Evolutionary conservation across 2,329 filamentous ascomycete genomes (phyloP), one percentile per base, ranked within the genome.

Genomic region (Talaromyces sp.): DNA sequence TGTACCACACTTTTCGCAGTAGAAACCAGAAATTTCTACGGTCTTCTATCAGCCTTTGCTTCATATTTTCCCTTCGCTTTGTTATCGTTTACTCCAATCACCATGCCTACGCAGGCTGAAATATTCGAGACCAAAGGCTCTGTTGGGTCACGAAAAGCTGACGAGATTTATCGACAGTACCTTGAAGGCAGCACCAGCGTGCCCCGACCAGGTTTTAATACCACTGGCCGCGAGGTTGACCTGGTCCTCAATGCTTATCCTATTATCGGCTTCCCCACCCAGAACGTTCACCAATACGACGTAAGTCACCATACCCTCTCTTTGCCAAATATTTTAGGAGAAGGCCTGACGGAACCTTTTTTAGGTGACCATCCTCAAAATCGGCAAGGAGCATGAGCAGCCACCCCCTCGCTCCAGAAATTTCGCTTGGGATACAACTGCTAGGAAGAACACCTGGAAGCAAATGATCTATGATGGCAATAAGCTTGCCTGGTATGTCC

Each of bases 381-480:
- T 62, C 2, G 59, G 59, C 17, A 59, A 60, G 8, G 64, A 66
- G 10, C 35, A 49, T 41, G 52, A 39, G 19, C 11, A 27, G 10
- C 59, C 54, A 4, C 11, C 59, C 7, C 59, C 64, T 3, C 43
- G 50, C 25, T 84, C 92, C 71, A 88, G 87, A 74, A 93, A 91
- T 74, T 47, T 62, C 11, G 85, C 93, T 33, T 97, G 92, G 92
- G 79, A 86, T 1, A 90, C 89, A 0, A 80, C 84, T 1, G 77
- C 79, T 0, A 83, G 93, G 7, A 85, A 90, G 74, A 77, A 79
- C 2, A 78, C 93, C 1, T 79, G 81, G 2, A 77, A 80, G 2
- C 81, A 81, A 49, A 92, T 89, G 85, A 85, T 97, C 64, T 93
- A 87, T 71, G 93, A 98, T 79, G 91, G 92, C 33, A 89, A 89